Evolutionary conservation across 768 basidiomycete genomes (phyloP), one percentile per base, ranked within the genome.

Genomic region (Tephrocybe sp.): DNA sequence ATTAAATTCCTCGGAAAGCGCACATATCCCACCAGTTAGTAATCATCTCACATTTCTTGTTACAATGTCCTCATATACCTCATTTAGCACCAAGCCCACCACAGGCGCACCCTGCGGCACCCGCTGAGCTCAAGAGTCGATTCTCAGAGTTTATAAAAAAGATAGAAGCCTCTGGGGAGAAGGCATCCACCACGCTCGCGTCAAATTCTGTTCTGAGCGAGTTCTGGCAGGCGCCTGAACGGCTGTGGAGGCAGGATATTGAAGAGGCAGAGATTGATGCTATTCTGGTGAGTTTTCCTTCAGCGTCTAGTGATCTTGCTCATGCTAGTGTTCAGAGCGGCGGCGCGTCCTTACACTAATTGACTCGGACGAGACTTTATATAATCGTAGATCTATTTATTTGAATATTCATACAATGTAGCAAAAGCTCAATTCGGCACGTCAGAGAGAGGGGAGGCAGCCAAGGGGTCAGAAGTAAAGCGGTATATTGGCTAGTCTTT

Each of bases 151-250:
- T 76, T 48, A 51, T 74, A 11, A 70, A 68, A 38, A 76, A 68
- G 54, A 57, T 66, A 42, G 60, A 68, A n/a, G 55, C 62, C 1
- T 66, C 70, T 3, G 33, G 55, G 3, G 36, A 62, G 44, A 24
- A 55, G 7, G 57, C 66, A 10, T 30, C 46, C 8, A 38, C 46
- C n/a, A 54, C 25, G 26, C 41, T 50, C 25, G 57, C 39, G 9
- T 43, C 50, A 17, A 50, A 39, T 17, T 39, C 39, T 9, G 44
- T 59, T 32, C 67, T 76, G 70, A 58, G 62, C 38, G 59, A 81
- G 36, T 86, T 80, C 63, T 90, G 88, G 88, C 78, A 88, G 45
- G 84, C 83, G 3, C 88, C 88, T 0, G 61, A 73, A 8, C 73
- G 76, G 42, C 73, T 81, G 55, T 86, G 83, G 84, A 73, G 67